Percentiles rank a stretch among this genome's conserved stretches.
Conservation (phyloP, 1,139 yeast species). For the Candida glucosophila region DNA sequence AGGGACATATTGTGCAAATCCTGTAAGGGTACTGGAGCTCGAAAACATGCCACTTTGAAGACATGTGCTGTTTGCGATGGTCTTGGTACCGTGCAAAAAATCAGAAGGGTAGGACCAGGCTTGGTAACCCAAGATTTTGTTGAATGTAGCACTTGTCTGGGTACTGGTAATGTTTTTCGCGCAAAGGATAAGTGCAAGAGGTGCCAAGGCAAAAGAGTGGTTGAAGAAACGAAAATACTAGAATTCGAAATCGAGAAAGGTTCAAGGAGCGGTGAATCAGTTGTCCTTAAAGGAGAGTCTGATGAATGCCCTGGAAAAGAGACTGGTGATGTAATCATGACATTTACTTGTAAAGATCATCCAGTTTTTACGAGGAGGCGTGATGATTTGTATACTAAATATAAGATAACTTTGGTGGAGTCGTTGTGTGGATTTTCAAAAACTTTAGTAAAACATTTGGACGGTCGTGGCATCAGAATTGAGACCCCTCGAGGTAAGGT, state of each 20-base stretch:
- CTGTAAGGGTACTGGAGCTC: conserved; percentile 74
- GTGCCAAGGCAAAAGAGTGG: conserved; percentile 59
- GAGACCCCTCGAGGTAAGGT: conserved; percentile 71
- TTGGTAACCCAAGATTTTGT: conserved; percentile 57
- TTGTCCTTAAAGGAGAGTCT: conserved; percentile 61
- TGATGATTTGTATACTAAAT: conserved; percentile 54
- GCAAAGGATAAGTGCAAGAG: conserved; percentile 68
- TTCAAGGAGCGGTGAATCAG: conserved; percentile 48
- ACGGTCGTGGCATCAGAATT: conserved; percentile 63
- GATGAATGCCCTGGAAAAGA: conserved; percentile 69
- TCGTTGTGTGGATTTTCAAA: conserved; percentile 76
- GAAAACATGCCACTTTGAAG: conserved; percentile 47
- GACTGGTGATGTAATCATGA: conserved; percentile 74
- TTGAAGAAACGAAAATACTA: conserved; percentile 62
- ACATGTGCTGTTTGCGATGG: conserved; percentile 70
- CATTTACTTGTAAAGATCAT: conserved; percentile 41
- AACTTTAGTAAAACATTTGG: conserved; percentile 65
- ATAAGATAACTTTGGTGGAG: conserved; percentile 64
- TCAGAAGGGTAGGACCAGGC: conserved; percentile 70
- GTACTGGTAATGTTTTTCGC: conserved; percentile 56
- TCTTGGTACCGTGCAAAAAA: conserved; percentile 51
- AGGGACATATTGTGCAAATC: conserved; percentile 63
- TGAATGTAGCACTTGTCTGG: conserved; percentile 64
- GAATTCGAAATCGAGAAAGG: conserved; percentile 79
- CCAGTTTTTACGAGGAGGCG: conserved; percentile 47